These are phyloP conservation scores for Polyplosphaeria fusca DNA, from an alignment of 495 filamentous ascomycete genomes.

Conservation along the genomic window DNA sequence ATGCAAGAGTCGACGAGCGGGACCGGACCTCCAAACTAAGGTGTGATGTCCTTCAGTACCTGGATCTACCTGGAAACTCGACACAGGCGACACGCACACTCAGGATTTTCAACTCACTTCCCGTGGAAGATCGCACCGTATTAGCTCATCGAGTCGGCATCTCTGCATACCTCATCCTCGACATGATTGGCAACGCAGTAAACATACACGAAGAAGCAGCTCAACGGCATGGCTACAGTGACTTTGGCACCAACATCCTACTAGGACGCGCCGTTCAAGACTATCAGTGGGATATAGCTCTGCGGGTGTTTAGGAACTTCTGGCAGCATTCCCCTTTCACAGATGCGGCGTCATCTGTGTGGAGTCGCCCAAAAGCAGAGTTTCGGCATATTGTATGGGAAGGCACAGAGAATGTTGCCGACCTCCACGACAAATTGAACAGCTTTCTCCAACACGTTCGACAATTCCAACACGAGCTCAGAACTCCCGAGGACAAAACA, in stretches of 20 bases:
- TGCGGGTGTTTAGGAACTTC: slow-evolving; percentile 16
- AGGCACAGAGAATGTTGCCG: slow-evolving; percentile 5
- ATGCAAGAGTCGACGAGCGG: slow-evolving; percentile 18
- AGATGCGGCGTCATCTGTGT: background rate
- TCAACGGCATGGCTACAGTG: background rate
- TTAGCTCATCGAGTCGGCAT: slow-evolving; percentile 31
- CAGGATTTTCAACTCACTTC: slow-evolving; percentile 22
- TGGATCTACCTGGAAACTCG: slow-evolving; percentile 15
- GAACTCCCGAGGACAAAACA: background rate
- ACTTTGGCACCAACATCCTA: slow-evolving; percentile 26
- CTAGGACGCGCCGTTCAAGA: slow-evolving; percentile 25
- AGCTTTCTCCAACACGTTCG: slow-evolving; percentile 17
- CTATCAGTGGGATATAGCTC: slow-evolving; percentile 29
- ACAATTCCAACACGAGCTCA: slow-evolving; percentile 16
- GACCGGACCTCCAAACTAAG: slow-evolving; percentile 17
- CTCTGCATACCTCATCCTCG: slow-evolving; percentile 21
- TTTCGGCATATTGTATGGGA: background rate
- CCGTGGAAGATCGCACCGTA: slow-evolving; percentile 12
- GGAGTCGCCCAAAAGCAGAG: background rate
- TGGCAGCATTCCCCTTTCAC: background rate
- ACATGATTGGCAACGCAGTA: slow-evolving; percentile 28
- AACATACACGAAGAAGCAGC: slow-evolving; percentile 28
- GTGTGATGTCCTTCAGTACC: slow-evolving; percentile 36
- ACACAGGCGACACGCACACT: slow-evolving; percentile 18
- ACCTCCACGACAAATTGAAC: background rate